Evolutionary conservation across 495 filamentous ascomycete genomes (phyloP).

Genomic region (Oleoguttula mirabilis): DNA sequence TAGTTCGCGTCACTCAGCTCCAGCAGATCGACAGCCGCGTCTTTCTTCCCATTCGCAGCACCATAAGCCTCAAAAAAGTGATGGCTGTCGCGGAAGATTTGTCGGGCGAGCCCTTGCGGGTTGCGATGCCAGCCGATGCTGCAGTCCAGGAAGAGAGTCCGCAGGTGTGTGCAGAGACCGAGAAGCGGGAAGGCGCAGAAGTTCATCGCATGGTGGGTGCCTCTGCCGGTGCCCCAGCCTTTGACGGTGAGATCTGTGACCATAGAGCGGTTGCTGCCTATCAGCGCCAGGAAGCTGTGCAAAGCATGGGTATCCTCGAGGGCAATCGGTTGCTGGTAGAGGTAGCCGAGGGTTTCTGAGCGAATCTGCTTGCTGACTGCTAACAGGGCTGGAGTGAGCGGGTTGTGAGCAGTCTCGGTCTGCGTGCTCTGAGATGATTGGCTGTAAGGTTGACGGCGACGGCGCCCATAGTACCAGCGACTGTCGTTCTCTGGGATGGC

Average conservation of each 20-base stretch:
- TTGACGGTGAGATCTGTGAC: constrained; percentile 20
- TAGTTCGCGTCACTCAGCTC: constrained; percentile 10
- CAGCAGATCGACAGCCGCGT: constrained; percentile 22
- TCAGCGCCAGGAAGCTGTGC: constrained; percentile 22
- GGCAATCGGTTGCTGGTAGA: constrained; percentile 23
- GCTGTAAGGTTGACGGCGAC: neutral
- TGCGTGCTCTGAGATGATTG: neutral
- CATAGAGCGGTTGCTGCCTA: constrained; percentile 16
- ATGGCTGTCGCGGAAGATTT: constrained; percentile 23
- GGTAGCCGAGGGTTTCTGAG: constrained; percentile 20
- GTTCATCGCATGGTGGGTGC: constrained; percentile 22
- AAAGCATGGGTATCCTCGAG: constrained; percentile 23
- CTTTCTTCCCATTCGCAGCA: constrained; percentile 14
- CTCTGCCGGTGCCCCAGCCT: constrained; percentile 13
- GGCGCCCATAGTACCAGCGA: neutral
- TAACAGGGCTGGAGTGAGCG: constrained; percentile 22
- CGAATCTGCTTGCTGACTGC: constrained; percentile 24
- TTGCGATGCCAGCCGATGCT: constrained; percentile 3
- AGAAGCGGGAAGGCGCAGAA: constrained; percentile 20
- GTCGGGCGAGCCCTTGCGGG: constrained; percentile 16
- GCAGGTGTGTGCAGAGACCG: constrained; percentile 20
- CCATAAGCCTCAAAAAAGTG: constrained; percentile 25
- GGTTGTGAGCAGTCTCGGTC: neutral
- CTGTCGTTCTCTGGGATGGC: neutral
- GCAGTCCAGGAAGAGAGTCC: constrained; percentile 18